Conservation (phyloP, 139 green algal genomes). For the Chlorella sp. region DNA sequence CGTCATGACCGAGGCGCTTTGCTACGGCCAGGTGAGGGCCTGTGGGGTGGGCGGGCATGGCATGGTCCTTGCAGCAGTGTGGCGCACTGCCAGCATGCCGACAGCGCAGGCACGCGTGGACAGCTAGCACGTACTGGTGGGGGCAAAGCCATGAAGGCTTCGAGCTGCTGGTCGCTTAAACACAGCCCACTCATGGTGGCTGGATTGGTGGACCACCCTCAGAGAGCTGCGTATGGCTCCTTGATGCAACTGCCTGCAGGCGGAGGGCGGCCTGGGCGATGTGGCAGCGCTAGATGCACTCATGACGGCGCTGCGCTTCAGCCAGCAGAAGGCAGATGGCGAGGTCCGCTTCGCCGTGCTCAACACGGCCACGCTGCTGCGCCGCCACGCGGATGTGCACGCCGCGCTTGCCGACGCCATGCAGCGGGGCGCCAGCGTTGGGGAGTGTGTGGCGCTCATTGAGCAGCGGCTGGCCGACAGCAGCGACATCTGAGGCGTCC, state of each 20-base stretch:
- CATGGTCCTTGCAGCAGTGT: too few species aligned
- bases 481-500: too few species aligned
- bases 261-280: conserved; percentile 89
- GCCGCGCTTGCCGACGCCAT: conserved; percentile 68
- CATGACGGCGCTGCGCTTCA: conserved; percentile 47
- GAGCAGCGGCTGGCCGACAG: conserved; percentile 66
- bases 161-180: too few species aligned
- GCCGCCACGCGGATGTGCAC: conserved; percentile 62
- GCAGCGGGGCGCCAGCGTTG: conserved; percentile 49
- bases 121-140: too few species aligned
- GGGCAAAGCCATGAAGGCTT: too few species aligned
- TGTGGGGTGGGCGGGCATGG: too few species aligned
- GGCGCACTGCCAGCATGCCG: too few species aligned
- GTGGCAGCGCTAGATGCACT: conserved; percentile 84
- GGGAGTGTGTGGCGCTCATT: conserved; percentile 74
- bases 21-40: conserved; percentile 45
- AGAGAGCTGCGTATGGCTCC: too few species aligned
- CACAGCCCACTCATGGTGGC: too few species aligned
- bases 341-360: conserved; percentile 91
- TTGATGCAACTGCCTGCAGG: too few species aligned
- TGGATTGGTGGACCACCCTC: too few species aligned
- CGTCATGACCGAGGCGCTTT: conserved; percentile 82
- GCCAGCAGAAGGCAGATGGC: conserved; percentile 85
- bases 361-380: conserved; percentile 76
- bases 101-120: too few species aligned